Evolutionary conservation across 371 early-diverging fungal genomes (phyloP).

Genomic region (Saksenaea vasiformis): DNA sequence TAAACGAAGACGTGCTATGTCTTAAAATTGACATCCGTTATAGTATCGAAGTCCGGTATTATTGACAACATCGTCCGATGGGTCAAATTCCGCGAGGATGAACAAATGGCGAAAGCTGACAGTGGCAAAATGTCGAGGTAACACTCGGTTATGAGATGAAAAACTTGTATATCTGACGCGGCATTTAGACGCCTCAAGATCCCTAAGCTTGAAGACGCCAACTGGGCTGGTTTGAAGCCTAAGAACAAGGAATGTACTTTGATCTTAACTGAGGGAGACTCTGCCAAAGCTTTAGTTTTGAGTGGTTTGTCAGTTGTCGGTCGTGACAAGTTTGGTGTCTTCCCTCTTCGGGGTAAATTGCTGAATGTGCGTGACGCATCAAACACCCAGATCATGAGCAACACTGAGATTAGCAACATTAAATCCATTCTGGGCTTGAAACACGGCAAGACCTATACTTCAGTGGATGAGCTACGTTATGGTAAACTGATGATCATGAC

Average conservation of each 20-base stretch:
- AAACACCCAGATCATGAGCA: constrained; percentile 77
- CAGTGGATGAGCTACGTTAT: constrained; percentile 85
- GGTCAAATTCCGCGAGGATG: constrained; percentile 84
- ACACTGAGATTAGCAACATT: constrained; percentile 91
- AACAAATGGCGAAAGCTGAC: constrained; percentile 94
- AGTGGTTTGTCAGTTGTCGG: constrained; percentile 95
- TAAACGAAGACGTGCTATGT: constrained; percentile 6
- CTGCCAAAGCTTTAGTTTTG: constrained; percentile 97
- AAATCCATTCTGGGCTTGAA: constrained; percentile 98
- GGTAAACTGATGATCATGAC: constrained; percentile 99
- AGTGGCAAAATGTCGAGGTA: constrained; percentile 66
- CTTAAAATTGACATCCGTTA: not conserved
- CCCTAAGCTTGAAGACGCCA: constrained; percentile 98
- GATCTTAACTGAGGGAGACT: constrained; percentile 99
- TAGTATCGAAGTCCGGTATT: constrained; percentile 80
- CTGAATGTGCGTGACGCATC: constrained; percentile 98
- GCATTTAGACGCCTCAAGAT: constrained; percentile 76
- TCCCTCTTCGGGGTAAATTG: constrained; percentile 98
- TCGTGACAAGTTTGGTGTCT: constrained; percentile 96
- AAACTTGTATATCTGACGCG: not conserved
- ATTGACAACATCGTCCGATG: constrained; percentile 83
- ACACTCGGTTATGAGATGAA: not conserved
- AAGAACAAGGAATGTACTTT: constrained; percentile 89
- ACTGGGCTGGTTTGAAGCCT: constrained; percentile 86
- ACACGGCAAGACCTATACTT: constrained; percentile 84